phyloP scores from a whole-genome alignment of 805 yeast genomes.

The Kodamaea kaohsiungensis region DNA sequence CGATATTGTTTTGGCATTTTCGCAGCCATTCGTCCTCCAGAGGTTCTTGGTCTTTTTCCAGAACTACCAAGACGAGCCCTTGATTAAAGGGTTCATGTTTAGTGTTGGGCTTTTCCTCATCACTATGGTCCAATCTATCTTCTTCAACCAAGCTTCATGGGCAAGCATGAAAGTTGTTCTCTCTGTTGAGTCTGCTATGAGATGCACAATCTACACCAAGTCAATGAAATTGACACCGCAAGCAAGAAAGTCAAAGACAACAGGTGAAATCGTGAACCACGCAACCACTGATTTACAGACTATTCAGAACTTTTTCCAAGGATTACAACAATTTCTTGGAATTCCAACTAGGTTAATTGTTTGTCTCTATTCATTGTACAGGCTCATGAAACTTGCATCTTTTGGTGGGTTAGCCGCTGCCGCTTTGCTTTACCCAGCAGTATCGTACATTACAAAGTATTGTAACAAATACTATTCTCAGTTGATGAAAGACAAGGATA shows the following conservation, averaged over 20 bases:
- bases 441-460: conserved; percentile 51
- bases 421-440: conserved; percentile 58
- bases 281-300: conserved; percentile 75
- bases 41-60: neutral
- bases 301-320: conserved; percentile 58
- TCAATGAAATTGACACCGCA: conserved; percentile 67
- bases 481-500: conserved; percentile 60
- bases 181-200: conserved; percentile 51
- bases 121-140: conserved; percentile 14
- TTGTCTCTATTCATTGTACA: conserved; percentile 55
- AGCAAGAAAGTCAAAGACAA: conserved; percentile 56
- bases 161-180: conserved; percentile 13
- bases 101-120: conserved; percentile 7
- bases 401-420: conserved; percentile 57
- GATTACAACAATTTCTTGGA: conserved; percentile 53
- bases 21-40: conserved; percentile 12
- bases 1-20: conserved; percentile 6
- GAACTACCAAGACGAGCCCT: conserved; percentile 9
- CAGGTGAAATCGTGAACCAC: conserved; percentile 80
- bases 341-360: conserved; percentile 58
- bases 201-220: conserved; percentile 69
- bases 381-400: conserved; percentile 58
- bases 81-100: conserved; percentile 18
- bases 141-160: conserved; percentile 20
- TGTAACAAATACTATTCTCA: conserved; percentile 23